These are phyloP conservation scores for Rhizopus delemar DNA, from an alignment of 371 early-diverging fungal species.

Conservation along the genomic window DNA sequence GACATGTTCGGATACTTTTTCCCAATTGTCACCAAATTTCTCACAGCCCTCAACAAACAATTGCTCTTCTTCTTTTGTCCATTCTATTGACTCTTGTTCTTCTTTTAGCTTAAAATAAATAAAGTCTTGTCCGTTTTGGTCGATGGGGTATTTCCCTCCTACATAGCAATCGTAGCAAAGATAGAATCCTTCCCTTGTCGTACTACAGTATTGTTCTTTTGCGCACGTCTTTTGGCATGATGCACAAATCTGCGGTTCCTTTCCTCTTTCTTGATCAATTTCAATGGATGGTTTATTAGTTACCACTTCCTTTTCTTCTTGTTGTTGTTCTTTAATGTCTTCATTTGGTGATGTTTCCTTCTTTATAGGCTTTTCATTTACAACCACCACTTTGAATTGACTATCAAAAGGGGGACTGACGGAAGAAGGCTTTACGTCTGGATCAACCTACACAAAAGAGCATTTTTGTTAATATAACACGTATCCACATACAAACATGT, in stretches of 20 bases:
- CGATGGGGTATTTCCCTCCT: conserved; percentile 49
- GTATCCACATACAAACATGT: neutral
- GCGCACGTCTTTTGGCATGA: conserved; percentile 10
- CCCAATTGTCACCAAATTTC: conserved; percentile 41
- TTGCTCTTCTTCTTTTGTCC: conserved; percentile 43
- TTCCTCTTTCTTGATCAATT: conserved; percentile 7
- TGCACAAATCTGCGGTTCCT: conserved; percentile 17
- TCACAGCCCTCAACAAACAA: conserved; percentile 37
- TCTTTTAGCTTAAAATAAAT: neutral
- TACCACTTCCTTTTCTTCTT: neutral
- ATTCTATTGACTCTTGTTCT: conserved; percentile 19
- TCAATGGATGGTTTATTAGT: neutral
- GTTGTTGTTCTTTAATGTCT: neutral
- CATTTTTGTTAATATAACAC: neutral
- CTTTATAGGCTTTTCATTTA: conserved; percentile 4
- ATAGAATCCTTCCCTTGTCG: conserved; percentile 9
- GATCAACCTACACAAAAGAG: conserved; percentile 70
- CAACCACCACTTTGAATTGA: conserved; percentile 68
- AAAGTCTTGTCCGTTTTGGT: conserved; percentile 36
- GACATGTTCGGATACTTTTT: conserved; percentile 43
- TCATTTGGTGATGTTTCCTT: neutral
- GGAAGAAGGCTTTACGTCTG: conserved; percentile 81
- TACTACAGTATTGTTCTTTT: conserved; percentile 21
- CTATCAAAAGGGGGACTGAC: conserved; percentile 90
- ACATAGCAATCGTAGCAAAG: conserved; percentile 25